A percentile compares a stretch with the other conserved stretches of the same genome.
phyloP scores from a whole-genome alignment of 2,329 filamentous ascomycete genomes.

The Beauveria medogensis region DNA sequence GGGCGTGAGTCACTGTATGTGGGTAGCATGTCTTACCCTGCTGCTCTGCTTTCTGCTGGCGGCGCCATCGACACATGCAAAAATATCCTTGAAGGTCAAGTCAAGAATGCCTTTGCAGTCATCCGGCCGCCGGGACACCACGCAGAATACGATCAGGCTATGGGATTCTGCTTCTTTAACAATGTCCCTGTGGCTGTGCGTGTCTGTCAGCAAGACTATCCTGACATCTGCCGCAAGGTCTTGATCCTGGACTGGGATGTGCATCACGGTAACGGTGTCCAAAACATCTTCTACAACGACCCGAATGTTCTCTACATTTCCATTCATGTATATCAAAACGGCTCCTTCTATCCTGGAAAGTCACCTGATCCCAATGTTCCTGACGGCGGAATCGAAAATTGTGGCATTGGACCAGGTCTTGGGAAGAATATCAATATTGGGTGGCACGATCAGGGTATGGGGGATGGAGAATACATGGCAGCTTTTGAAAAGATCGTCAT shows the following conservation, averaged over 20 bases:
- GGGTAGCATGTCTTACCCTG: conserved; percentile 71
- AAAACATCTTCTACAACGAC: conserved; percentile 92
- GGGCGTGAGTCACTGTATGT: conserved; percentile 75
- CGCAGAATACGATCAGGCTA: conserved; percentile 74
- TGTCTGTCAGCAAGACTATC: conserved; percentile 75
- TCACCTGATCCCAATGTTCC: conserved; percentile 49
- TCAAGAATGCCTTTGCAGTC: conserved; percentile 93
- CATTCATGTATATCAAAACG: conserved; percentile 78
- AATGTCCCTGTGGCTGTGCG: conserved; percentile 91
- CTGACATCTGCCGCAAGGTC: conserved; percentile 75
- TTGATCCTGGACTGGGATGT: conserved; percentile 90
- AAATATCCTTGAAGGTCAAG: conserved; percentile 71
- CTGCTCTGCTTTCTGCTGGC: conserved; percentile 76
- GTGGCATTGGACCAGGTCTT: conserved; percentile 45
- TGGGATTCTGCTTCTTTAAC: conserved; percentile 97
- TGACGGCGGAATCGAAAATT: conserved; percentile 54
- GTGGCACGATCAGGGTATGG: conserved; percentile 70
- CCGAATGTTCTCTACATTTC: conserved; percentile 95
- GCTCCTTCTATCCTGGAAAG: conserved; percentile 73
- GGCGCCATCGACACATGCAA: conserved; percentile 94
- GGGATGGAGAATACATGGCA: conserved; percentile 92
- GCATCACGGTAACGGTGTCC: conserved; percentile 80
- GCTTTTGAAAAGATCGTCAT: conserved; percentile 95
- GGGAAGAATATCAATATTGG: conserved; percentile 61
- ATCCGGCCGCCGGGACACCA: conserved; percentile 94